These are phyloP conservation scores for Podila epigama DNA, from an alignment of 192 early-diverging fungal species.

Conservation along the genomic window DNA sequence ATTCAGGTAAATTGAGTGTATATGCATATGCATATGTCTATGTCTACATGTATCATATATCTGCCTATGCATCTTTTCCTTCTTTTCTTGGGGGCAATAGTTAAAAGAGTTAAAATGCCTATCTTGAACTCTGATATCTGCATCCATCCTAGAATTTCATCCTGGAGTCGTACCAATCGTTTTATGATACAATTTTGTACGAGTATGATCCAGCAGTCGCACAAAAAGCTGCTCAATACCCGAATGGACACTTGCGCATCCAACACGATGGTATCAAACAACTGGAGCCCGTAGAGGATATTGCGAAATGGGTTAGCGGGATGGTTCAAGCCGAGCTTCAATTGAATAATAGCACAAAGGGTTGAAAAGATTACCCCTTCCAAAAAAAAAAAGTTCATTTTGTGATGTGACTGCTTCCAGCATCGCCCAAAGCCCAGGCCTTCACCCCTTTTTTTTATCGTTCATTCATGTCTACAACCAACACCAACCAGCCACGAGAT, in stretches of 20 bases:
- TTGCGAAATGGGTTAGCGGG: slow-evolving; percentile 32
- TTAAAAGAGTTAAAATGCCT: no score
- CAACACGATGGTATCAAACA: slow-evolving; percentile 29
- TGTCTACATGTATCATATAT: background rate
- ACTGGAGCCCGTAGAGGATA: slow-evolving; percentile 32
- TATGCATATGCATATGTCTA: background rate
- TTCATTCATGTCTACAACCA: background rate
- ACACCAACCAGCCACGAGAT: background rate
- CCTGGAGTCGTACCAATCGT: slow-evolving; percentile 57
- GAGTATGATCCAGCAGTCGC: slow-evolving; percentile 47
- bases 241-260: slow-evolving; percentile 21
- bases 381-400: background rate
- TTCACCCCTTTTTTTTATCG: background rate
- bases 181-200: slow-evolving; percentile 55
- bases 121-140: background rate
- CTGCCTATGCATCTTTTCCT: background rate
- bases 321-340: slow-evolving; percentile 21
- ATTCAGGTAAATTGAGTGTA: slow-evolving; percentile 60
- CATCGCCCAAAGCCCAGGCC: background rate
- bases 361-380: background rate
- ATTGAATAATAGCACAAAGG: slow-evolving; percentile 34
- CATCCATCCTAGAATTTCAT: slow-evolving; percentile 52
- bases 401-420: background rate
- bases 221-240: slow-evolving; percentile 24
- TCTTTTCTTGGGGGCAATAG: background rate